Evolutionary conservation across 1,284 basidiomycete genomes (phyloP), one percentile per base, ranked within the genome.

Genomic region (Malassezia sympodialis): DNA sequence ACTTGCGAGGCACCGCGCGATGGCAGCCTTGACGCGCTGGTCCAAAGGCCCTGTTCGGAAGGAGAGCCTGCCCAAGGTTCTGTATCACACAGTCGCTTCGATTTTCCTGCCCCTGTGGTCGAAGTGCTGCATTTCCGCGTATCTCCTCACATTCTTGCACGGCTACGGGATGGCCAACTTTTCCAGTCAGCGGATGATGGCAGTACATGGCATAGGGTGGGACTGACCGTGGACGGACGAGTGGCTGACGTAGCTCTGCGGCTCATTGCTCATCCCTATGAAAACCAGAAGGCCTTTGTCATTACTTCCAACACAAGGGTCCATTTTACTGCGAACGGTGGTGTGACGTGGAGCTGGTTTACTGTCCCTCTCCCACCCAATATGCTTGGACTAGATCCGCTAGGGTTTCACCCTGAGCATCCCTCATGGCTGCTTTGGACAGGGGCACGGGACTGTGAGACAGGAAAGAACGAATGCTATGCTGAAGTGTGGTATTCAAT

Each of bases 141-240:
- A 37, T 77, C 72, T 5, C 72, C 88, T 80, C 90, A 89, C 1
- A 82, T 96, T 49, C 81, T 98, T 21, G 83, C 88, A 28, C 85
- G 88, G 26, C 79, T 94, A 3, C 73, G 75, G 1, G 88, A 96
- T 67, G 78, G 83, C 57, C 80, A 82, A 0, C 80, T 96, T 51
- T 96, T 88, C 87, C 89, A 94, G 77, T 94, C 90, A 0, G 82
- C 82, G 68, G 96, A 91, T 73, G 91, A 98, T 75, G 93, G 93
- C 0, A 90, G 88, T 75, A 84, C 84, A 0, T 98, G 91, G 91
- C 80, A 80, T 49, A 83, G 83, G 62, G 62, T 69, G 32, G 52
- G 60, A 11, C 51, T 59, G 39, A 26, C 39, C 4, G 55, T 63
- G 37, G 34, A 21, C 17, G 34, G n/a, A 8, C 40, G 31, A 23